A percentile compares a stretch with the other conserved stretches of the same genome.
Evolutionary conservation across 306 rosid species (phyloP).

Genomic region (Lathyrus sativus): DNA sequence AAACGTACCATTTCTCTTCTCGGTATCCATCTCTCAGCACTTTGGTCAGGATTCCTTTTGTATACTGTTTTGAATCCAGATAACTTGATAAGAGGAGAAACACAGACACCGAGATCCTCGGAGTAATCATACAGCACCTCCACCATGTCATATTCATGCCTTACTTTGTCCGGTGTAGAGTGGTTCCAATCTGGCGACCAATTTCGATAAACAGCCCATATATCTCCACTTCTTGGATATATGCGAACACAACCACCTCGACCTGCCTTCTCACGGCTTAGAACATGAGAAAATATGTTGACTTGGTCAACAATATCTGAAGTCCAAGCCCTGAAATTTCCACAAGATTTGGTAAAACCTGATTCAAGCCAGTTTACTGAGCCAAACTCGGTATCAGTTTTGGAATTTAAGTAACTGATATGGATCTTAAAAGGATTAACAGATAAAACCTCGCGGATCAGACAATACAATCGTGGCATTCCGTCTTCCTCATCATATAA

Average conservation of each 20-base stretch:
- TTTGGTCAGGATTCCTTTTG: constrained; percentile 59
- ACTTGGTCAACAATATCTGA: constrained; percentile 84
- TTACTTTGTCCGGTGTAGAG: constrained; percentile 79
- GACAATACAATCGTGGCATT: constrained; percentile 97
- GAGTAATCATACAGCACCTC: constrained; percentile 90
- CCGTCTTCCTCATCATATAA: constrained; percentile 97
- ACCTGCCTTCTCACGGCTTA: constrained; percentile 73
- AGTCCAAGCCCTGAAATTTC: constrained; percentile 83
- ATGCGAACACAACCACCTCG: constrained; percentile 89
- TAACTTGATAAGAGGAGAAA: constrained; percentile 76
- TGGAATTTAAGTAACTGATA: constrained; percentile 83
- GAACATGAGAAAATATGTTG: constrained; percentile 84
- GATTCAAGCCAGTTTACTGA: constrained; percentile 77
- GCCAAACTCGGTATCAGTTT: constrained; percentile 91
- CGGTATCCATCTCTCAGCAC: constrained; percentile 75
- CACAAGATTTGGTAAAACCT: constrained; percentile 96
- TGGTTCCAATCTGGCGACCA: constrained; percentile 88
- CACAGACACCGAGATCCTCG: constrained; percentile 87
- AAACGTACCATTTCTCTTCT: constrained; percentile 86
- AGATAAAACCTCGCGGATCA: constrained; percentile 87
- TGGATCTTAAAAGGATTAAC: constrained; percentile 81
- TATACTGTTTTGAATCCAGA: constrained; percentile 89
- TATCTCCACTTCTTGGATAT: constrained; percentile 82
- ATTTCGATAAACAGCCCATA: constrained; percentile 91
- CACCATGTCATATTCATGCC: constrained; percentile 95